Evolutionary conservation across 2,329 filamentous ascomycete species (phyloP).

Genomic region (Pseudogymnoascus sp.): DNA sequence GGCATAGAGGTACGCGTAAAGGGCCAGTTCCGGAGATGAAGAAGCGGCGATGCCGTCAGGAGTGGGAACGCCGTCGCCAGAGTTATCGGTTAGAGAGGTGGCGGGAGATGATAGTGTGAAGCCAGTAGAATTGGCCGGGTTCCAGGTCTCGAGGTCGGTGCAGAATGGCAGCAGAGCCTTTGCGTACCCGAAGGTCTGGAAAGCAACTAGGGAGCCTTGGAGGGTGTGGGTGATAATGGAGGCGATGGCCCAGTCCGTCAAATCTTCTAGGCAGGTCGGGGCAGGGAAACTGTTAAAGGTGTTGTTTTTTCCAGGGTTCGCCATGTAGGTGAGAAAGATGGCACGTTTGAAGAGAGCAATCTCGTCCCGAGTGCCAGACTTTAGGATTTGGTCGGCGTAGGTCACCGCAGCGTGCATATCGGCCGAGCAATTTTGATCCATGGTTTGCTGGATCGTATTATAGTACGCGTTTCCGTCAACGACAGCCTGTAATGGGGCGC

Average conservation of each 20-base stretch:
- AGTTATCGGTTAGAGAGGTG: background rate
- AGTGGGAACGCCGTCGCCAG: background rate
- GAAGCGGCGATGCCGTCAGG: background rate
- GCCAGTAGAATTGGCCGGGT: background rate
- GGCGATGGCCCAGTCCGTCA: background rate
- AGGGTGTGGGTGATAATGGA: background rate
- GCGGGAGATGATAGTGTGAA: background rate
- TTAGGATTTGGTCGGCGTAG: constrained; percentile 10
- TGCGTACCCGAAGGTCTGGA: background rate
- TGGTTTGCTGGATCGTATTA: constrained; percentile 10
- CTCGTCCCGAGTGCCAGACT: constrained; percentile 7
- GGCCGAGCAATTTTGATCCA: constrained; percentile 11
- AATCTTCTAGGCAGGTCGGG: background rate
- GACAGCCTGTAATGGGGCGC: constrained; percentile 8
- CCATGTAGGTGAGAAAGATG: constrained; percentile 5
- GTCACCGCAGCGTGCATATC: constrained; percentile 13
- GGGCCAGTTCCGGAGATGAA: background rate
- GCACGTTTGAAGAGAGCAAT: constrained; percentile 9
- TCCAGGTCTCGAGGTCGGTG: background rate
- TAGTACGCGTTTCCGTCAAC: constrained; percentile 10
- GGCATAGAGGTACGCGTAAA: background rate
- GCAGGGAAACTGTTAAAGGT: background rate
- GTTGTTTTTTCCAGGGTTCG: background rate
- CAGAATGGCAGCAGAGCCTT: background rate
- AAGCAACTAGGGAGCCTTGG: background rate